phyloP scores from a whole-genome alignment of 1,284 basidiomycete species.

The Cerioporus squamosus region DNA sequence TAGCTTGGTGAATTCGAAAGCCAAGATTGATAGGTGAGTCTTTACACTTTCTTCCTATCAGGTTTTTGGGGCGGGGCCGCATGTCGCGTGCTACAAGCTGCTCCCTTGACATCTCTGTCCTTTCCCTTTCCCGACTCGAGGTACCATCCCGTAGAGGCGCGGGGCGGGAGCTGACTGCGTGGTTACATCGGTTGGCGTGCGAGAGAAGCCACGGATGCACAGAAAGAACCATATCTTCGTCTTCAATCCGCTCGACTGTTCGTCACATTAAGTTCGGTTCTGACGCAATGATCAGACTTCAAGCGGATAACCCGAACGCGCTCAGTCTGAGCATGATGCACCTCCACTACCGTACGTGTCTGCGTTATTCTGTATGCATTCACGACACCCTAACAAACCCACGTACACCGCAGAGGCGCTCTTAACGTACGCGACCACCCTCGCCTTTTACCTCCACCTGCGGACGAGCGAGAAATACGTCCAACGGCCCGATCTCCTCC shows the following conservation, averaged over 20 bases:
- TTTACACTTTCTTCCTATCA: no score
- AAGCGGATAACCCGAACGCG: constrained; percentile 50
- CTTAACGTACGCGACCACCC: constrained; percentile 87
- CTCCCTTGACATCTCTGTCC: no score
- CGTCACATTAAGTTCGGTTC: neutral
- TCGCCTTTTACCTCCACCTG: constrained; percentile 94
- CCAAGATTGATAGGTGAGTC: constrained; percentile 62
- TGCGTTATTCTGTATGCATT: neutral
- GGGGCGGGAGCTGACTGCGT: no score
- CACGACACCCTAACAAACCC: no score
- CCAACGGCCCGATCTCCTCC: constrained; percentile 65
- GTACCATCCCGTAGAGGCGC: no score
- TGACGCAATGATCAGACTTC: constrained; percentile 43
- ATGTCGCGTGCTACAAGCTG: no score
- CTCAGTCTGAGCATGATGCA: constrained; percentile 70
- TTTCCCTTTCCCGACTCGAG: no score
- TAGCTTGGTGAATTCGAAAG: constrained; percentile 57
- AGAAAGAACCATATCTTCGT: no score
- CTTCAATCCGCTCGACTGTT: neutral
- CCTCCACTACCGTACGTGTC: constrained; percentile 74
- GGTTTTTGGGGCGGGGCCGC: no score
- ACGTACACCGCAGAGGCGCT: constrained; percentile 69
- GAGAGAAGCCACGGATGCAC: no score
- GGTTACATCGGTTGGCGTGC: no score
- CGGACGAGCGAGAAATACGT: constrained; percentile 71